These are phyloP conservation scores for Phoenix roebelenii DNA, from an alignment of 176 grass and related monocot species.

Conservation along the genomic window DNA sequence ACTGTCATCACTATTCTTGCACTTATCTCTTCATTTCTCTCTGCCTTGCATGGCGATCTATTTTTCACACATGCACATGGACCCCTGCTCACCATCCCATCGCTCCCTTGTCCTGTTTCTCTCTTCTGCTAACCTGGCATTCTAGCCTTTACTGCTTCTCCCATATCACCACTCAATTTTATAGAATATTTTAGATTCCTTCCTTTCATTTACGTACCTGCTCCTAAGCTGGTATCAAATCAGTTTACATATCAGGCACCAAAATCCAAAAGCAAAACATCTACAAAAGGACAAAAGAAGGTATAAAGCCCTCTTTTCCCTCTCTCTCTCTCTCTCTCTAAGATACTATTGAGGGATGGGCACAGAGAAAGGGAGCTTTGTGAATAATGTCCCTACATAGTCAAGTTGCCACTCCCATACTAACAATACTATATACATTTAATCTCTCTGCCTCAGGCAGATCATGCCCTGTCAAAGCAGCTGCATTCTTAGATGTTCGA, in stretches of 20 bases:
- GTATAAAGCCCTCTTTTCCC: slow-evolving; percentile 5
- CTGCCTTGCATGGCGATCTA: neutral
- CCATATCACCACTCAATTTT: slow-evolving; percentile 27
- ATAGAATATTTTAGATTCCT: slow-evolving; percentile 94
- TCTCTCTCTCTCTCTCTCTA: slow-evolving; percentile 6
- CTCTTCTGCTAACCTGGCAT: neutral
- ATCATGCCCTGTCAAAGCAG: slow-evolving; percentile 98
- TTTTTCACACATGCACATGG: too few relatives aligned
- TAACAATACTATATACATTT: slow-evolving; percentile 16
- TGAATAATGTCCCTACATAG: slow-evolving; percentile 49
- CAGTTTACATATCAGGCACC: slow-evolving; percentile 1
- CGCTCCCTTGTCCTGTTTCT: neutral
- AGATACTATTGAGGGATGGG: slow-evolving; percentile 13
- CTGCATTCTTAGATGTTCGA: slow-evolving; percentile 49
- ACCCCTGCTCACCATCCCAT: too few relatives aligned
- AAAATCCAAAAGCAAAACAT: slow-evolving; percentile 4
- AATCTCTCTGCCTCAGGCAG: slow-evolving; percentile 50
- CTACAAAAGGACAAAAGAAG: slow-evolving; percentile 14
- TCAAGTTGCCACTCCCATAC: slow-evolving; percentile 28
- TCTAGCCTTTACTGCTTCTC: too few relatives aligned
- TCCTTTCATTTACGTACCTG: slow-evolving; percentile 25
- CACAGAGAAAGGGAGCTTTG: slow-evolving; percentile 6
- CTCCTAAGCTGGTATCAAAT: slow-evolving; percentile 29
- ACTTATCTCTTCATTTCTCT: neutral
- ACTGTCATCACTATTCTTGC: slow-evolving; percentile 9